These are phyloP conservation scores for Athelia sp. DNA, from an alignment of 1,284 basidiomycete genomes.

Conservation along the genomic window DNA sequence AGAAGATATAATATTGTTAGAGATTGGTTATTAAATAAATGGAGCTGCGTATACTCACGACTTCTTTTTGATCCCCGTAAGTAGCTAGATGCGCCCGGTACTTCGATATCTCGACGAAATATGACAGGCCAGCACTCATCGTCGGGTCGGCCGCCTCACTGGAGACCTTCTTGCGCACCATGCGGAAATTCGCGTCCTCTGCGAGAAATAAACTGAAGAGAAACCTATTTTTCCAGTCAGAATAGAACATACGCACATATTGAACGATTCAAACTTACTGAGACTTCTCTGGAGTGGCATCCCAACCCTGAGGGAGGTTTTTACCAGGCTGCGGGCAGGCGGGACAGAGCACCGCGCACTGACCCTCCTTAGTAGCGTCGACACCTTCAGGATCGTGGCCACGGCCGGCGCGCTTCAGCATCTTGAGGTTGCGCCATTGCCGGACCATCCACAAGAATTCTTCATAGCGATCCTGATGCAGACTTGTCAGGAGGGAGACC, in stretches of 20 bases:
- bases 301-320: conserved; percentile 26
- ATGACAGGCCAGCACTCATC: not conserved
- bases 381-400: conserved; percentile 21
- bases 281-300: conserved; percentile 6
- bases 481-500: not conserved
- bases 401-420: conserved; percentile 24
- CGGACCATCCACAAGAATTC: conserved; percentile 20
- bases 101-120: not conserved
- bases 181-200: not conserved
- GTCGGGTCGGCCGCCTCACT: not conserved
- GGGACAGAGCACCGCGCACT: conserved; percentile 26
- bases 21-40: not conserved
- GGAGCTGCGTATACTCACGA: not conserved
- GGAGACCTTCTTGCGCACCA: not conserved
- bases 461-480: conserved; percentile 20
- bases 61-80: not conserved
- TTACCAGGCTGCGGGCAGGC: conserved; percentile 27
- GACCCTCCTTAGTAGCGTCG: conserved; percentile 17
- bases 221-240: conserved; percentile 15
- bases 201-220: conserved; percentile 11
- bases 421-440: conserved; percentile 24
- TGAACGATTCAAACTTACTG: conserved; percentile 9
- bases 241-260: not conserved
- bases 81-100: not conserved
- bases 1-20: not conserved